phyloP scores from a whole-genome alignment of 441 rosid species.

The Syzygium malaccense region DNA sequence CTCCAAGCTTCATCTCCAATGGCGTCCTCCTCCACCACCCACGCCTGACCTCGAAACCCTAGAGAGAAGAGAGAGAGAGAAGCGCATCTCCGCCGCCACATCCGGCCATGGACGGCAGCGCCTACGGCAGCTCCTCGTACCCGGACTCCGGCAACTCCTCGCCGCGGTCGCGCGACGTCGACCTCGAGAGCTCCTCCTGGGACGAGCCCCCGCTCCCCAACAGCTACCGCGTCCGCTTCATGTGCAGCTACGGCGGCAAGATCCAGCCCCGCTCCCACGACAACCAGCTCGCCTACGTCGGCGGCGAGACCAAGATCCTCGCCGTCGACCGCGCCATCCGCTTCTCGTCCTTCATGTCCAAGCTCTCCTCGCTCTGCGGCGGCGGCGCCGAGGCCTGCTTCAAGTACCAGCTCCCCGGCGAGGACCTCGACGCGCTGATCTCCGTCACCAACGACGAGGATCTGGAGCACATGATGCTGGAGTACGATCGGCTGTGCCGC shows the following conservation, averaged over 20 bases:
- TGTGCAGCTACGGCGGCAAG: constrained; percentile 3
- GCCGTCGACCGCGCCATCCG: not conserved
- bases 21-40: not conserved
- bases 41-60: not conserved
- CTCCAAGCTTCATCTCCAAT: not conserved
- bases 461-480: constrained; percentile 59
- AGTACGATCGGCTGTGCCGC: constrained; percentile 41
- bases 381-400: constrained; percentile 23
- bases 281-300: not conserved
- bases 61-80: not conserved
- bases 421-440: constrained; percentile 56
- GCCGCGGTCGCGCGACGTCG: constrained; percentile 50
- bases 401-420: constrained; percentile 64
- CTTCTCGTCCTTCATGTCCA: not conserved
- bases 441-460: constrained; percentile 63
- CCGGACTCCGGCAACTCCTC: constrained; percentile 53
- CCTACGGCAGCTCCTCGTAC: constrained; percentile 27
- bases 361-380: not conserved
- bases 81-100: not conserved
- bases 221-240: constrained; percentile 10
- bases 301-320: constrained; percentile 2
- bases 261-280: constrained; percentile 1
- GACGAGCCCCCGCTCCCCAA: constrained; percentile 24
- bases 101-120: not conserved
- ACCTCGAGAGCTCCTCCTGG: constrained; percentile 40